Base-by-base conservation (phyloP, 176 grass and related monocot genomes). In the Musa itinerans region DNA sequence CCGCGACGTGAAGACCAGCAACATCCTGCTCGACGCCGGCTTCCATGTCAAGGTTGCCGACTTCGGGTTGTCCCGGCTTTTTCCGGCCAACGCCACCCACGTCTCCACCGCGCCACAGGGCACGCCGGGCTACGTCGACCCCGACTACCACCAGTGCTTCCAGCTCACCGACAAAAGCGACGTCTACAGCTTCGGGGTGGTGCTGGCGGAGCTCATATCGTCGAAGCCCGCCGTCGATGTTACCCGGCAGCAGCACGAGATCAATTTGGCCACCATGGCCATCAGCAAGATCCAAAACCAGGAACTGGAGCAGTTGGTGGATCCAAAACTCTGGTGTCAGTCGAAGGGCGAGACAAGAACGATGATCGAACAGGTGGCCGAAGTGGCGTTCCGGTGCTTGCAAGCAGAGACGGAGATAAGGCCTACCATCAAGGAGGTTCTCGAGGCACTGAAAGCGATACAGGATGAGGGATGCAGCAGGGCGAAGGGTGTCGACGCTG, bases 141-240 rank as follows among this genome's bases (percentile, higher is more conserved):
- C 90, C 0, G 88, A 89, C 15, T 99, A 99, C 70, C 69, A 91
- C 73, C 88, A 87, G 63, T 99, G 90, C 84, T 99, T 87, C 75
- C 89, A 87, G 81, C 86, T 99, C 63, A 94, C 95, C 0, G 88
- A 94, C 16, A 99, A 95, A 76, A 99, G 96, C 3, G 96, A 99
- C 14, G 96, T 99, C 7, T 99, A 99, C 55, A 99, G 96, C 59
- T 99, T 99, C 0, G 96, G 95, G 0, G 96, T 99, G 10, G 91
- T 99, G 2, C 13, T 99, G 73, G 80, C 86, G 9, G 96, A 99
- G 83, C 73, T 99, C 21, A 91, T 99, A 74, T 94, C 95, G 13
- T 94, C 95, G 29, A 99, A 99, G 64, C 86, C 86, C 5, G 95
- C 90, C 1, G 95, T 94, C 55, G 90, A 99, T 70, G 87, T 94